Percentiles rank a stretch among this genome's conserved stretches.
Evolutionary conservation across 2,329 filamentous ascomycete genomes (phyloP).

Genomic region (Sarocladium oryzae): DNA sequence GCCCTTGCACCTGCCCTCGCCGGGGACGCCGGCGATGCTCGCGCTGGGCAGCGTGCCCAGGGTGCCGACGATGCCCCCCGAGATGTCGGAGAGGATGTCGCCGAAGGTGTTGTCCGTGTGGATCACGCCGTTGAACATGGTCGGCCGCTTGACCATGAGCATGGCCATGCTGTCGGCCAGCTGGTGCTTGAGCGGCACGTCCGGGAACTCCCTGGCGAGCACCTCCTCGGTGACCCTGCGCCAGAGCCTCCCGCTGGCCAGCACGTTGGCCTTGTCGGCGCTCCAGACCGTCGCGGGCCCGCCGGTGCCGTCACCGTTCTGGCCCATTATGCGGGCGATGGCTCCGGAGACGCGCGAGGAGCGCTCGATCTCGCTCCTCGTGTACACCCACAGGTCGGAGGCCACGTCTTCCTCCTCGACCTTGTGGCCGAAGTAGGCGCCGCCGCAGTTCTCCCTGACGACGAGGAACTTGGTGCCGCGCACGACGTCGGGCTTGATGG

Average conservation of each 20-base stretch:
- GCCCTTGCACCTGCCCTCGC: conserved; percentile 47
- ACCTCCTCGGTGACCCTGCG: conserved; percentile 33
- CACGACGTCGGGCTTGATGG: conserved; percentile 38
- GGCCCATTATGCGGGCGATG: conserved; percentile 30
- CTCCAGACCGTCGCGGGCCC: conserved; percentile 37
- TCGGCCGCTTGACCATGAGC: conserved; percentile 40
- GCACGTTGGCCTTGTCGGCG: conserved; percentile 47
- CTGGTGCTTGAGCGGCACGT: conserved; percentile 37
- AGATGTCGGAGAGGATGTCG: conserved; percentile 39
- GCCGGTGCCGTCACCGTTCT: conserved; percentile 17
- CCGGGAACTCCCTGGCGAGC: conserved; percentile 35
- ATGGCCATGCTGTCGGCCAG: conserved; percentile 42
- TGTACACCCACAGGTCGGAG: conserved; percentile 43
- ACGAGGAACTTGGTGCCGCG: conserved; percentile 41
- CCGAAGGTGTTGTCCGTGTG: conserved; percentile 43
- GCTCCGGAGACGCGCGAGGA: conserved; percentile 38
- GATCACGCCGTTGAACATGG: conserved; percentile 41
- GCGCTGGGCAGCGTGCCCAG: conserved; percentile 40
- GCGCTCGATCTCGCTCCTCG: conserved; percentile 37
- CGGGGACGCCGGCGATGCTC: conserved; percentile 35
- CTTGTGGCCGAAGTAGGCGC: conserved; percentile 44
- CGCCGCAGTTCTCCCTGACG: conserved; percentile 43
- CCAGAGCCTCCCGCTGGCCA: conserved; percentile 44
- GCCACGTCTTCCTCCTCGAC: conserved; percentile 34
- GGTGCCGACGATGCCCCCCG: conserved; percentile 38